phyloP scores from a whole-genome alignment of 371 early-diverging fungal genomes.

The Syncephalastrum contaminatum region DNA sequence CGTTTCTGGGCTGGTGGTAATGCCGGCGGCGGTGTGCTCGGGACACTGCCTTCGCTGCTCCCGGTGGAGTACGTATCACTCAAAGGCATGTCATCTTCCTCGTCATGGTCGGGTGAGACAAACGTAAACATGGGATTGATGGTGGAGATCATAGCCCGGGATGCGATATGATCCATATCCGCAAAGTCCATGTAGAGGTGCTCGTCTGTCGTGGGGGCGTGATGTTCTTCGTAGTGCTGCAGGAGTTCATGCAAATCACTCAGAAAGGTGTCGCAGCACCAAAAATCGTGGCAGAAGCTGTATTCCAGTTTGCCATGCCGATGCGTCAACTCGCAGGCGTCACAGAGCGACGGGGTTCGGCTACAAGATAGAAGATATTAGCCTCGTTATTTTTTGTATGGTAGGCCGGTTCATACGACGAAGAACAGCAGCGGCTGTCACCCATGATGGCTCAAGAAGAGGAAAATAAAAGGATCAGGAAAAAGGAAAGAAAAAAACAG shows the following conservation, averaged over 20 bases:
- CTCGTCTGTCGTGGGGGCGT: conserved; percentile 65
- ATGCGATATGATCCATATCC: too few relatives aligned
- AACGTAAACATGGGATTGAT: too few relatives aligned
- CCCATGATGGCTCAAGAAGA: background rate
- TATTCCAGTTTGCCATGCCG: conserved; percentile 74
- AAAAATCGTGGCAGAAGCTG: conserved; percentile 86
- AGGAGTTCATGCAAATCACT: conserved; percentile 85
- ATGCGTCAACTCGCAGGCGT: conserved; percentile 8
- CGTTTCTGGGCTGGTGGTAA: too few relatives aligned
- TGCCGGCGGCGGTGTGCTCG: too few relatives aligned
- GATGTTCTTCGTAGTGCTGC: conserved; percentile 91
- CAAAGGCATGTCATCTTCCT: conserved; percentile 5
- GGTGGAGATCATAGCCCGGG: too few relatives aligned
- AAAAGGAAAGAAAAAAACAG: background rate
- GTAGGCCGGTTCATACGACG: background rate
- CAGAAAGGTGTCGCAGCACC: conserved; percentile 82
- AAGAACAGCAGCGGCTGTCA: background rate
- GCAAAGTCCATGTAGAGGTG: too few relatives aligned
- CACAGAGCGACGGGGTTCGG: background rate
- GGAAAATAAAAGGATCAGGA: background rate
- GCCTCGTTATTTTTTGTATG: background rate
- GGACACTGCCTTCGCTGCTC: too few relatives aligned
- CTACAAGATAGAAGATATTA: background rate
- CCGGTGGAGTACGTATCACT: too few relatives aligned
- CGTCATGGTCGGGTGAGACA: conserved; percentile 9